Evolutionary conservation across 768 basidiomycete genomes (phyloP), one percentile per base, ranked within the genome.

Genomic region (Tubosaeta sp.): DNA sequence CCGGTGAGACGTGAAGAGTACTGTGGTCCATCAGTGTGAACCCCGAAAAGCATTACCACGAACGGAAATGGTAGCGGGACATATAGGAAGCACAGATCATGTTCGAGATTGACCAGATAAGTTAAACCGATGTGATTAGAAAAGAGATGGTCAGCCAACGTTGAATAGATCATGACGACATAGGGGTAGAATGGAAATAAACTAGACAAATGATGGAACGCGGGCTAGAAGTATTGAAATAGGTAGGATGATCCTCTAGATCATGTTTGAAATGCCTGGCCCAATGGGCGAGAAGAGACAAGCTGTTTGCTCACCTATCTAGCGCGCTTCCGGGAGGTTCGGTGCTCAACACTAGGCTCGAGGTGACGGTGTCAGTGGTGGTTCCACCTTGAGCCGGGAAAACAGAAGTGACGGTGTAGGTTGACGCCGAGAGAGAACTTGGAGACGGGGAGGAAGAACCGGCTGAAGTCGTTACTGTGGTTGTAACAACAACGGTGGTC

Each of bases 281-380:
- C 46, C 18, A 45, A 49, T 30, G 29, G 32, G 38, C 4, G 34
- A 25, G 14, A 27, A 35, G 25, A 34, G 51, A 38, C n/a, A 25
- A 45, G n/a, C 5, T 30, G 8, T 10, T 6, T 19, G 42, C 68
- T 45, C 43, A 68, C 67, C 59, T 39, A 29, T 40, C 43, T 11
- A 55, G 16, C 0, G 35, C 13, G 2, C 21, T 48, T 35, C 38
- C 49, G 16, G 58, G 48, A 25, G 31, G 9, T 32, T 58, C 39
- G 0, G 66, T 68, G 29, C 66, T 69, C 38, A 69, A 54, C 18
- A 52, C 60, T 8, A 42, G 30, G 21, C 54, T 64, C 10, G 64
- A 53, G 13, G 62, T 56, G 32, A 64, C 43, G 30, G 58, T 55
- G 7, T 51, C 43, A 7, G 66, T 60, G 13, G 44, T 42, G 4